A percentile compares a stretch with the other conserved stretches of the same genome.
phyloP scores from a whole-genome alignment of 305 asterid species.

The Fraxinus velutina region DNA sequence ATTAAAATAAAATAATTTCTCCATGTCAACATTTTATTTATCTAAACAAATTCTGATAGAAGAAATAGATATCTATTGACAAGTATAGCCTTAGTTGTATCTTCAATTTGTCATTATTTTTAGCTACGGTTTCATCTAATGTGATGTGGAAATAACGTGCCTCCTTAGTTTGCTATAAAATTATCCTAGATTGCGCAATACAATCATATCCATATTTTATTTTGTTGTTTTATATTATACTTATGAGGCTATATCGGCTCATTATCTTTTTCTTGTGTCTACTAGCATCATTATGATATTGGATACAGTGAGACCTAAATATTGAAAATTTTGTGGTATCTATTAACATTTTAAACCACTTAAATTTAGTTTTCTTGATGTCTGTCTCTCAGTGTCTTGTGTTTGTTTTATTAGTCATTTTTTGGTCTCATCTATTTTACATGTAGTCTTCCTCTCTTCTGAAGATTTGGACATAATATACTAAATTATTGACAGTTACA shows the following conservation, averaged over 20 bases:
- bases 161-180: background rate
- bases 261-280: background rate
- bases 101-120: background rate
- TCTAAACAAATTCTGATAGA: background rate
- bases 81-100: background rate
- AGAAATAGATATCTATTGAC: background rate
- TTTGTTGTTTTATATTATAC: background rate
- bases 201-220: background rate
- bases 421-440: background rate
- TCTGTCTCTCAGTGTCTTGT: background rate
- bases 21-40: background rate
- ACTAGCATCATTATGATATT: background rate
- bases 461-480: background rate
- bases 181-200: background rate
- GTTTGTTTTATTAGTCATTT: background rate
- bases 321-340: background rate
- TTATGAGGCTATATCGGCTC: background rate
- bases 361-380: background rate
- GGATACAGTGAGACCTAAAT: background rate
- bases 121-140: background rate
- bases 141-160: background rate
- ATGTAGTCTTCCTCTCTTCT: background rate
- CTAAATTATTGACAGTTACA: background rate
- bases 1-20: background rate
- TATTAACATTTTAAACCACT: background rate